phyloP scores from a whole-genome alignment of 176 grass and related monocot species.

The Dactylis glomerata region DNA sequence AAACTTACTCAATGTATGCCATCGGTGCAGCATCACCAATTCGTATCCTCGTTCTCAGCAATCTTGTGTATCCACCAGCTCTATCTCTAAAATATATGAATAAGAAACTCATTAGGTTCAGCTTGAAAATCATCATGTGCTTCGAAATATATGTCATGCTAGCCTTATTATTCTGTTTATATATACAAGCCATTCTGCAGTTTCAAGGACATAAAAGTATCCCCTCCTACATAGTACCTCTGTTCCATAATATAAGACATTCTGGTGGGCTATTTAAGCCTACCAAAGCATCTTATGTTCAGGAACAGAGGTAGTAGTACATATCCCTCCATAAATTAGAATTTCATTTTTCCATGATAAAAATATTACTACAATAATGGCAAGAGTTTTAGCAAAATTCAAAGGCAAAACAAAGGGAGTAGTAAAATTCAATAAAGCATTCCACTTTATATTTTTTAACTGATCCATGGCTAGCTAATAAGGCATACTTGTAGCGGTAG shows the following conservation, averaged over 20 bases:
- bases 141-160: not conserved
- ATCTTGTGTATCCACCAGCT: constrained; percentile 83
- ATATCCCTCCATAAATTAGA: not conserved
- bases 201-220: not conserved
- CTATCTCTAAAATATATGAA: constrained; percentile 47
- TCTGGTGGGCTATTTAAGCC: too few species aligned
- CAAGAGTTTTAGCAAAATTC: not conserved
- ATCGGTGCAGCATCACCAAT: constrained; percentile 87
- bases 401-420: not conserved
- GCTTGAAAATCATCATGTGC: not conserved
- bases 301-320: too few species aligned
- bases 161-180: not conserved
- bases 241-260: too few species aligned
- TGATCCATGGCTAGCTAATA: not conserved
- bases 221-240: too few species aligned
- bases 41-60: constrained; percentile 75
- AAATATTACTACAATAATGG: not conserved
- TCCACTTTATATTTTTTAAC: not conserved
- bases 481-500: constrained; percentile 77
- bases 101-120: not conserved
- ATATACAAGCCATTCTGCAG: not conserved
- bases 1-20: constrained; percentile 91
- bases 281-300: too few species aligned
- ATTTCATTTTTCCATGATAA: not conserved
- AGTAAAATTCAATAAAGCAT: not conserved